These are phyloP conservation scores for Pholiota molesta DNA, from an alignment of 768 basidiomycete species.

Conservation along the genomic window DNA sequence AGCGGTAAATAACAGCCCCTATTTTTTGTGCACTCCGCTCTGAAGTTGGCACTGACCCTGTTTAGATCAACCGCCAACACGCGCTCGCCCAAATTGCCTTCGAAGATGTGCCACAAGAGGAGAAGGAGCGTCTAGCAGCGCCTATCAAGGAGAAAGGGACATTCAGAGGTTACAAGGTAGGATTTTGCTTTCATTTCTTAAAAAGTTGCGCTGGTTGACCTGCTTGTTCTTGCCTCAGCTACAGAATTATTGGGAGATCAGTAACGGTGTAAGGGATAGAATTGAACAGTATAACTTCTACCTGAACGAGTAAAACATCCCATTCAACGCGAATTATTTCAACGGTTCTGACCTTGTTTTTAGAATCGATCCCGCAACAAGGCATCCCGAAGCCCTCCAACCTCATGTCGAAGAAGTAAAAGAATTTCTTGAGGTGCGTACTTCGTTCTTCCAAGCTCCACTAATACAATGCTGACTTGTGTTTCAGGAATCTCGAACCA, in stretches of 20 bases:
- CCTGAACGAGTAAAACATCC: slow-evolving; percentile 23
- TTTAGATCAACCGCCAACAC: slow-evolving; percentile 33
- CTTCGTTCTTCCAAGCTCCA: not conserved
- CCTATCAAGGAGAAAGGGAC: slow-evolving; percentile 37
- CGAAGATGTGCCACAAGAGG: slow-evolving; percentile 30
- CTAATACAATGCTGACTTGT: too few species aligned
- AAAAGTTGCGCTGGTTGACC: not conserved
- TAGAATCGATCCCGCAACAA: slow-evolving; percentile 32
- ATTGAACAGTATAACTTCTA: slow-evolving; percentile 39
- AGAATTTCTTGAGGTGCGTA: slow-evolving; percentile 24
- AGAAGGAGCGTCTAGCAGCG: slow-evolving; percentile 33
- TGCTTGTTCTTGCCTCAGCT: slow-evolving; percentile 20
- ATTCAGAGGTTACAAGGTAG: slow-evolving; percentile 37
- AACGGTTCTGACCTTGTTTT: not conserved
- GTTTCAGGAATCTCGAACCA: slow-evolving; percentile 27
- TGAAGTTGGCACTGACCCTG: not conserved
- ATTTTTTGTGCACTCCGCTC: not conserved
- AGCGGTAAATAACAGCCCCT: slow-evolving; percentile 18
- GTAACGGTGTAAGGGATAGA: slow-evolving; percentile 35
- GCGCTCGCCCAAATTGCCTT: slow-evolving; percentile 34
- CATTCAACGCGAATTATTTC: not conserved
- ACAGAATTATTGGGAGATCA: slow-evolving; percentile 38
- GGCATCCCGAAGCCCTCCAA: slow-evolving; percentile 32
- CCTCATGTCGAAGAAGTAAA: slow-evolving; percentile 34
- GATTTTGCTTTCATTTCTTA: not conserved